Evolutionary conservation across 352 stramenopile genomes (phyloP).

Genomic region (Phytophthora multivora): DNA sequence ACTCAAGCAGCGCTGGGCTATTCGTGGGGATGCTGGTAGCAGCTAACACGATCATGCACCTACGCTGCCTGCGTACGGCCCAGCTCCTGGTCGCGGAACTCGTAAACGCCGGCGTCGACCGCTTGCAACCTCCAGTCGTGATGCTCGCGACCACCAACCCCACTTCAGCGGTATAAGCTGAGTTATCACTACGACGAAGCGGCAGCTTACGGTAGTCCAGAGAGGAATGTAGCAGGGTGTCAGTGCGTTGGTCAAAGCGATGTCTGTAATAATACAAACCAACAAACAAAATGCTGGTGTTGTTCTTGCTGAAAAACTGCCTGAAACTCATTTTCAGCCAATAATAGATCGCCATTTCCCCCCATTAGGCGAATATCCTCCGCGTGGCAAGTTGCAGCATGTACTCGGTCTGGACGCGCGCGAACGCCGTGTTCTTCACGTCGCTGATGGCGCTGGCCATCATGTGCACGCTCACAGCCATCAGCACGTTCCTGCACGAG

Average conservation of each 20-base stretch:
- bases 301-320: background rate
- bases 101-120: slow-evolving; percentile 28
- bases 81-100: slow-evolving; percentile 40
- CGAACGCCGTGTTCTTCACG: slow-evolving; percentile 84
- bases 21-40: slow-evolving; percentile 58
- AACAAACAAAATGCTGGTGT: background rate
- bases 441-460: slow-evolving; percentile 76
- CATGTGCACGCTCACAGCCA: slow-evolving; percentile 74
- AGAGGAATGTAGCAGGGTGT: slow-evolving; percentile 10
- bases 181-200: slow-evolving; percentile 6
- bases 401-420: slow-evolving; percentile 88
- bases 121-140: slow-evolving; percentile 13
- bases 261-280: slow-evolving; percentile 26
- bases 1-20: slow-evolving; percentile 44
- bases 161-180: slow-evolving; percentile 24
- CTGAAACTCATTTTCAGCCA: slow-evolving; percentile 10
- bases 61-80: slow-evolving; percentile 50
- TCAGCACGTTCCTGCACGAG: slow-evolving; percentile 77
- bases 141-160: slow-evolving; percentile 27
- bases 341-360: background rate
- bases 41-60: slow-evolving; percentile 63
- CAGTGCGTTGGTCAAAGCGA: slow-evolving; percentile 4
- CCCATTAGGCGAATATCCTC: slow-evolving; percentile 16
- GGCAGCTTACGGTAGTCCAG: slow-evolving; percentile 1
- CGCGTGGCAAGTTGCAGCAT: slow-evolving; percentile 41